A percentile compares a stretch with the other conserved stretches of the same genome.
Conservation (phyloP, 495 filamentous ascomycete genomes). For the Stereocaulon alpinum region DNA sequence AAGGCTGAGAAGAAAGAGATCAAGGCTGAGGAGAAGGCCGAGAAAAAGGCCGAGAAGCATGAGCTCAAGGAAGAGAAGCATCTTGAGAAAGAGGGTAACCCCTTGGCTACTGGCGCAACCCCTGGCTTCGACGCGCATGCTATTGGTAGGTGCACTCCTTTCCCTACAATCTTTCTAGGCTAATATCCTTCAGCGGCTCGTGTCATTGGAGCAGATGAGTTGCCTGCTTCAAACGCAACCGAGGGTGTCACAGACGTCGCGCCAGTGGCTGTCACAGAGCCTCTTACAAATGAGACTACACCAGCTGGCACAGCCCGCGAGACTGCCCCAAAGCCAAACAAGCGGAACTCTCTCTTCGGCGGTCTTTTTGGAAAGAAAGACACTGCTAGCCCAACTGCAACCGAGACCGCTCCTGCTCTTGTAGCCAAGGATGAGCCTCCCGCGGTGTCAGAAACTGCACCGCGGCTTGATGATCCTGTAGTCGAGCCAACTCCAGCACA, state of each 20-base stretch:
- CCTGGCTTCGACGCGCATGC: conserved; percentile 17
- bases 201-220: conserved; percentile 16
- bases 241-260: conserved; percentile 2
- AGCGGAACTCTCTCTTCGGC: conserved; percentile 43
- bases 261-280: conserved; percentile 9
- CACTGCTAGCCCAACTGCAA: conserved; percentile 42
- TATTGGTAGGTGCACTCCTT: conserved; percentile 10
- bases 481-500: conserved; percentile 31
- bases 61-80: conserved; percentile 30
- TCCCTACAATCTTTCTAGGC: neutral
- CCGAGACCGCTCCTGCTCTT: conserved; percentile 38
- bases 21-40: conserved; percentile 39
- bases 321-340: conserved; percentile 27
- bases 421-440: conserved; percentile 33
- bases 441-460: conserved; percentile 38
- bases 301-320: conserved; percentile 12
- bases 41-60: conserved; percentile 32
- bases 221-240: conserved; percentile 11
- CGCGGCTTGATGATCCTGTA: conserved; percentile 42
- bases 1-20: conserved; percentile 36
- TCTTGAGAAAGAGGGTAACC: conserved; percentile 22
- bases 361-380: conserved; percentile 44
- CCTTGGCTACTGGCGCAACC: conserved; percentile 2
- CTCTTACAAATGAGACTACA: conserved; percentile 26
- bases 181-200: conserved; percentile 17